Conservation (phyloP, 1,284 basidiomycete species). For the Ganoderma lucidum region DNA sequence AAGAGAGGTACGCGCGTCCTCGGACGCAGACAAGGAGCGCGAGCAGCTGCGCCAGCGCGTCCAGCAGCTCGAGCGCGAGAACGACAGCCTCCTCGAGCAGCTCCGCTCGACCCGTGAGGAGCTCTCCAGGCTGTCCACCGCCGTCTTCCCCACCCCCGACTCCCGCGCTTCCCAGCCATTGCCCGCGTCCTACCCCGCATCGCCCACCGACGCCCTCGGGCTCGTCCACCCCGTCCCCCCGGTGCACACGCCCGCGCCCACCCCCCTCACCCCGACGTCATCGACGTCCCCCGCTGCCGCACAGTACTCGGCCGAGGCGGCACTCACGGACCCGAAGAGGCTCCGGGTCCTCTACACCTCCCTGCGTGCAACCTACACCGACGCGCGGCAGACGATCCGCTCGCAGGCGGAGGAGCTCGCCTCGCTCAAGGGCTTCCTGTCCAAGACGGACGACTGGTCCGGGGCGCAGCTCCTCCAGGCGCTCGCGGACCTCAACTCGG, state of each 20-base stretch:
- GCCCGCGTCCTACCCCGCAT: conserved; percentile 12
- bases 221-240: conserved; percentile 15
- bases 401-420: conserved; percentile 44
- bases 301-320: conserved; percentile 33
- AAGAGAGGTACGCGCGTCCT: no score
- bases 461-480: conserved; percentile 48
- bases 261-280: conserved; percentile 20
- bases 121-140: no score
- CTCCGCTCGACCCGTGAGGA: no score
- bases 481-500: conserved; percentile 47
- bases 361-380: conserved; percentile 29
- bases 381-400: conserved; percentile 31
- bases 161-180: no score
- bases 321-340: conserved; percentile 30
- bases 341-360: conserved; percentile 32
- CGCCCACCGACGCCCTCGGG: conserved; percentile 17
- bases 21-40: no score
- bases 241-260: conserved; percentile 18
- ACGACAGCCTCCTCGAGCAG: no score
- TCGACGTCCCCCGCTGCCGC: conserved; percentile 22
- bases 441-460: conserved; percentile 49
- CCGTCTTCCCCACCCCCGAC: no score
- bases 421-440: conserved; percentile 46
- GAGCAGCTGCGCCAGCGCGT: no score
- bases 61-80: no score